Evolutionary conservation across 2,329 filamentous ascomycete genomes (phyloP).

Genomic region (Ilyonectria mors-panacis): DNA sequence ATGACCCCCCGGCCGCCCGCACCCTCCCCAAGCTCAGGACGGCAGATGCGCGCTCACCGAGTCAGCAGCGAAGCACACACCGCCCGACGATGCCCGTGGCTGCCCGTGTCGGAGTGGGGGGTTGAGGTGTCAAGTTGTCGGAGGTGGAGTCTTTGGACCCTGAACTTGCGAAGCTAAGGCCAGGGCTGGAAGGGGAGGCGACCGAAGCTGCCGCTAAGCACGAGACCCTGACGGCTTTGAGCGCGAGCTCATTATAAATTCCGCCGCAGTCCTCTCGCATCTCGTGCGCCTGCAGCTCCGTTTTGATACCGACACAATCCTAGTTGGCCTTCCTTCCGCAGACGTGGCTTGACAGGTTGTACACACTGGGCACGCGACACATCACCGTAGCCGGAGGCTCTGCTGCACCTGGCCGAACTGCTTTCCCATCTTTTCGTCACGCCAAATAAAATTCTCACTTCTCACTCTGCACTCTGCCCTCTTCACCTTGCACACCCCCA

Average conservation of each 20-base stretch:
- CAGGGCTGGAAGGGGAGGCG: conserved; percentile 14
- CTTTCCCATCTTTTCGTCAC: not conserved
- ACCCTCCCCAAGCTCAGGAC: conserved; percentile 1
- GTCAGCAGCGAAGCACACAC: conserved; percentile 14
- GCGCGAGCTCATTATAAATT: conserved; percentile 15
- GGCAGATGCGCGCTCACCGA: conserved; percentile 17
- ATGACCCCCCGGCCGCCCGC: conserved; percentile 7
- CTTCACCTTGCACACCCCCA: not conserved
- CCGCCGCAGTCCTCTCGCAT: conserved; percentile 1
- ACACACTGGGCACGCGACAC: conserved; percentile 20
- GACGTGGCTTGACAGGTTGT: conserved; percentile 15
- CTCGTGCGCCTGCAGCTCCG: conserved; percentile 8
- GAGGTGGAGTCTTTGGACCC: conserved; percentile 27
- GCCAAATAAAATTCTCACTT: conserved; percentile 20
- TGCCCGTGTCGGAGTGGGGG: conserved; percentile 8
- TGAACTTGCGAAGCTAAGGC: conserved; percentile 19
- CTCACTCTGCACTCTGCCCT: not conserved
- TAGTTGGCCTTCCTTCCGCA: not conserved
- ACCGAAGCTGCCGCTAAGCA: conserved; percentile 21
- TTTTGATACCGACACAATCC: conserved; percentile 3
- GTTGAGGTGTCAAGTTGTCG: conserved; percentile 20
- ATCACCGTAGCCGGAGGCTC: conserved; percentile 1
- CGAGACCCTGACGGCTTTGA: conserved; percentile 16
- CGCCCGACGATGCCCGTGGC: conserved; percentile 20
- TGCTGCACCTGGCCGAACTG: conserved; percentile 13